Evolutionary conservation across 2,329 filamentous ascomycete species (phyloP).

Genomic region (Stagonosporopsis rhizophila): DNA sequence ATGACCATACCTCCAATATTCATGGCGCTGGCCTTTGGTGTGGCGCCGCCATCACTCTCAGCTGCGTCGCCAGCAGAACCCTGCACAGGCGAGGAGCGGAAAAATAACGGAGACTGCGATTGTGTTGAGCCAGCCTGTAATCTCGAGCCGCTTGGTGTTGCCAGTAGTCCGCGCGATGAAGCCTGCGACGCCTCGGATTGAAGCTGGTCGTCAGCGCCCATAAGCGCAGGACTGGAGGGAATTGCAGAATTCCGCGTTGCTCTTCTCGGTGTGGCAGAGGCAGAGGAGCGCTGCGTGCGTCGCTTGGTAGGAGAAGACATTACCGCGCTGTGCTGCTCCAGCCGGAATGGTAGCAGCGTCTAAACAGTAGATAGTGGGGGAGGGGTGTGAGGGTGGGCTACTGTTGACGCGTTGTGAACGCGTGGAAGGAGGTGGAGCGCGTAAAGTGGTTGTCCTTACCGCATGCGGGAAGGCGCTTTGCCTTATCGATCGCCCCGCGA

Average conservation of each 20-base stretch:
- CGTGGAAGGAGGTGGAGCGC: slow-evolving; percentile 34
- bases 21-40: slow-evolving; percentile 70
- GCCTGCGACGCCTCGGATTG: slow-evolving; percentile 52
- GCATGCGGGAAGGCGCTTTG: slow-evolving; percentile 2
- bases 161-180: slow-evolving; percentile 48
- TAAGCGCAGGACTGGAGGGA: slow-evolving; percentile 58
- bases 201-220: slow-evolving; percentile 53
- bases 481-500: slow-evolving; percentile 17
- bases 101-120: slow-evolving; percentile 87
- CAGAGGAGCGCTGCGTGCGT: slow-evolving; percentile 62
- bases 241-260: slow-evolving; percentile 62
- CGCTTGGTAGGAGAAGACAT: slow-evolving; percentile 70
- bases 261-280: slow-evolving; percentile 63
- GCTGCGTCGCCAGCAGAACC: slow-evolving; percentile 53
- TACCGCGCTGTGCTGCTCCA: slow-evolving; percentile 18
- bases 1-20: slow-evolving; percentile 66
- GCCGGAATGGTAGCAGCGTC: slow-evolving; percentile 4
- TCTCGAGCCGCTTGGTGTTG: slow-evolving; percentile 57
- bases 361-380: not conserved
- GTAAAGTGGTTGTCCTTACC: slow-evolving; percentile 25
- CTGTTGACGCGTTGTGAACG: slow-evolving; percentile 31
- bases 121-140: slow-evolving; percentile 56
- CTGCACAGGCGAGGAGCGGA: slow-evolving; percentile 66
- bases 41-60: slow-evolving; percentile 68
- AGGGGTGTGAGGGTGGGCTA: slow-evolving; percentile 26